Evolutionary conservation across 306 rosid species (phyloP).

Genomic region (Lablab purpureus): DNA sequence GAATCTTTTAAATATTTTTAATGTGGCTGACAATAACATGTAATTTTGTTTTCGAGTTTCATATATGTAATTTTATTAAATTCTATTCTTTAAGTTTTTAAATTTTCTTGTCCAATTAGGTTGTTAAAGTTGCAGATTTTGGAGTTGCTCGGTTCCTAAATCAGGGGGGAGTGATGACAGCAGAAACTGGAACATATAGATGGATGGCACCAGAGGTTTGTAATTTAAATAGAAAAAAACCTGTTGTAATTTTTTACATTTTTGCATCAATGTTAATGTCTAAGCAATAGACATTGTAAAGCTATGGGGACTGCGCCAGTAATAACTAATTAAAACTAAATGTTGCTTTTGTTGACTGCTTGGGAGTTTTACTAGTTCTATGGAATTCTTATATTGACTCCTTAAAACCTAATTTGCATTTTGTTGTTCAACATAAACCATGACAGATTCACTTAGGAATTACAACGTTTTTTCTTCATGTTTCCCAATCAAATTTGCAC

Average conservation of each 20-base stretch:
- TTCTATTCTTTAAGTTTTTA: background rate
- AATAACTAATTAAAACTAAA: constrained; percentile 1
- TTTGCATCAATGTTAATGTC: constrained; percentile 9
- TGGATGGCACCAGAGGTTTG: constrained; percentile 99
- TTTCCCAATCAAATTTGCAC: constrained; percentile 8
- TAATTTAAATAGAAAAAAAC: constrained; percentile 25
- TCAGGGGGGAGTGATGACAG: constrained; percentile 97
- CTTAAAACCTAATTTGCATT: constrained; percentile 22
- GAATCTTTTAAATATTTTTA: background rate
- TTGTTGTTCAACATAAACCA: constrained; percentile 26
- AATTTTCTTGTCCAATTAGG: constrained; percentile 51
- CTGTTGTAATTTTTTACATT: constrained; percentile 19
- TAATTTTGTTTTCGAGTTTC: constrained; percentile 28
- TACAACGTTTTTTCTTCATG: background rate
- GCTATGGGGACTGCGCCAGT: constrained; percentile 1
- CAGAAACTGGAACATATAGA: constrained; percentile 99
- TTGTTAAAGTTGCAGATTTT: constrained; percentile 98
- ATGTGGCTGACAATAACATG: background rate
- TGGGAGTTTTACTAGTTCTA: background rate
- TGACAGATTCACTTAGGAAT: constrained; percentile 3
- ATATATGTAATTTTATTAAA: constrained; percentile 24
- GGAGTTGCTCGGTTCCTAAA: constrained; percentile 97
- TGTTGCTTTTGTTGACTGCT: constrained; percentile 10
- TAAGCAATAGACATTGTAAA: constrained; percentile 1
- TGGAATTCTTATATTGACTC: background rate